Evolutionary conservation across 495 filamentous ascomycete species (phyloP).

Genomic region (Tuber magnatum): DNA sequence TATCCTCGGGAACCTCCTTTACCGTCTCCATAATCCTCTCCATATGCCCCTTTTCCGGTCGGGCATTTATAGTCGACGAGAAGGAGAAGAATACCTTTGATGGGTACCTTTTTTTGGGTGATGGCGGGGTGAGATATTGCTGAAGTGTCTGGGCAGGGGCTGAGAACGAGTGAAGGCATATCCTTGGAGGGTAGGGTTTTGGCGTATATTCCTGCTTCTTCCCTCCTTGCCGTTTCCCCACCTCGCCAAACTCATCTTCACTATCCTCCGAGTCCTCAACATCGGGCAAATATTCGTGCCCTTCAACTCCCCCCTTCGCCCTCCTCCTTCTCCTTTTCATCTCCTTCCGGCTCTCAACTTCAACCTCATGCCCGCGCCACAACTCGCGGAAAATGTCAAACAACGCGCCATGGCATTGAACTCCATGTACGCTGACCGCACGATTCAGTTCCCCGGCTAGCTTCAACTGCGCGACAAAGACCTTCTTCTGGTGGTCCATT

Average conservation of each 20-base stretch:
- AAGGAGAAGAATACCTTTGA: slow-evolving; percentile 80
- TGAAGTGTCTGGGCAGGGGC: slow-evolving; percentile 67
- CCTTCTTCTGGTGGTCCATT: slow-evolving; percentile 65
- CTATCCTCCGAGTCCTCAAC: slow-evolving; percentile 40
- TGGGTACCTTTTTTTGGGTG: slow-evolving; percentile 51
- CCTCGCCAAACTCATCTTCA: slow-evolving; percentile 24
- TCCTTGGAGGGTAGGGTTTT: slow-evolving; percentile 73
- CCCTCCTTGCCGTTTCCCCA: slow-evolving; percentile 22
- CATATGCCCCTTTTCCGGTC: slow-evolving; percentile 44
- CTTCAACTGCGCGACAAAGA: slow-evolving; percentile 74
- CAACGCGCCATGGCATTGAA: slow-evolving; percentile 78
- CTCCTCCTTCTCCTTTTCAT: slow-evolving; percentile 42
- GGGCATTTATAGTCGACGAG: slow-evolving; percentile 74
- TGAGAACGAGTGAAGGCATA: slow-evolving; percentile 91
- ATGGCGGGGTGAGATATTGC: slow-evolving; percentile 66
- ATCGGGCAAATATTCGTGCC: slow-evolving; percentile 47
- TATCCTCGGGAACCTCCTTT: slow-evolving; percentile 64
- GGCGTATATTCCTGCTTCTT: slow-evolving; percentile 38
- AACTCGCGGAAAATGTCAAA: slow-evolving; percentile 65
- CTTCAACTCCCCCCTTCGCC: slow-evolving; percentile 46
- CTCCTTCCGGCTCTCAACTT: slow-evolving; percentile 58
- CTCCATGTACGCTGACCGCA: slow-evolving; percentile 81
- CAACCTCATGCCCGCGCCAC: slow-evolving; percentile 77
- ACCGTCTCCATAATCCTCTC: slow-evolving; percentile 57
- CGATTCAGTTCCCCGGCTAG: slow-evolving; percentile 75